These are phyloP conservation scores for Suhomyces kunorum DNA, from an alignment of 1,139 yeast genomes.

Conservation along the genomic window DNA sequence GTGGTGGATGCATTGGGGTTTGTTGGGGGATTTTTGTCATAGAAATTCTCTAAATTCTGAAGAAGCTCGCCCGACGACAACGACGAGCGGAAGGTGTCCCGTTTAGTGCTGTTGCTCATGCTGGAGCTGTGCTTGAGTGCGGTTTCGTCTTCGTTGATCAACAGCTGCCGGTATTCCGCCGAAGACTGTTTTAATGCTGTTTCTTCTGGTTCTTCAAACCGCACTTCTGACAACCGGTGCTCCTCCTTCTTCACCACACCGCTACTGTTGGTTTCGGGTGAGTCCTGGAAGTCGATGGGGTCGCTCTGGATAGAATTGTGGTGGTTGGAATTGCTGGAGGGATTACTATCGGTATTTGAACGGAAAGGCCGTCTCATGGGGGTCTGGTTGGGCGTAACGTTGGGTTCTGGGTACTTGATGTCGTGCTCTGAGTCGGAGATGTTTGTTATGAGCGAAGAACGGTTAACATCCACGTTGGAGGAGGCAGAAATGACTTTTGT, in stretches of 20 bases:
- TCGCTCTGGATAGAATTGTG: slow-evolving; percentile 10
- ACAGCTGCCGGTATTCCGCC: slow-evolving; percentile 12
- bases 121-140: slow-evolving; percentile 12
- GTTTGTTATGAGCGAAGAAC: slow-evolving; percentile 19
- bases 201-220: slow-evolving; percentile 7
- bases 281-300: slow-evolving; percentile 9
- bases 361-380: slow-evolving; percentile 15
- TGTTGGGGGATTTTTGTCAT: slow-evolving; percentile 1
- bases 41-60: slow-evolving; percentile 25
- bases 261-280: slow-evolving; percentile 5
- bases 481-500: slow-evolving; percentile 21
- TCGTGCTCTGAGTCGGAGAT: slow-evolving; percentile 18
- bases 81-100: slow-evolving; percentile 25
- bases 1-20: slow-evolving; percentile 3
- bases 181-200: slow-evolving; percentile 8
- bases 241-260: neutral
- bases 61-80: slow-evolving; percentile 43
- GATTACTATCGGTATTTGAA: slow-evolving; percentile 5
- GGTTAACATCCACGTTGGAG: slow-evolving; percentile 21
- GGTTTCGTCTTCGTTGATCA: slow-evolving; percentile 20
- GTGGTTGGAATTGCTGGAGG: slow-evolving; percentile 5
- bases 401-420: slow-evolving; percentile 25
- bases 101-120: slow-evolving; percentile 8
- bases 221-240: slow-evolving; percentile 4
- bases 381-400: slow-evolving; percentile 19